phyloP scores from a whole-genome alignment of 208 protist genomes.

The Blechomonas ayalai region DNA sequence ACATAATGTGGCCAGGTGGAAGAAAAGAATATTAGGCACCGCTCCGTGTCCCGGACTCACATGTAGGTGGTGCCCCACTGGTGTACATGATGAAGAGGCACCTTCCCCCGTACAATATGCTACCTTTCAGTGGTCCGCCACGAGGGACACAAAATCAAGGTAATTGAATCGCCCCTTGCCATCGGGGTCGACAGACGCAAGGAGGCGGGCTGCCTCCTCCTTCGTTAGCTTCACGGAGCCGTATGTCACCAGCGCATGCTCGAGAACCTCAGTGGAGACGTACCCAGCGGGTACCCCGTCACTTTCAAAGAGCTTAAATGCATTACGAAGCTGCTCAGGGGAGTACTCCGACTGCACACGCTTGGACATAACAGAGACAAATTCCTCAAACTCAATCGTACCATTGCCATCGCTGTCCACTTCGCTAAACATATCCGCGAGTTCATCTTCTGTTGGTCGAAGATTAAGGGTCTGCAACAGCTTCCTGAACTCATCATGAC shows the following conservation, averaged over 20 bases:
- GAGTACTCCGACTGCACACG: constrained; percentile 85
- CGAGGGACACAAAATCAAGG: constrained; percentile 80
- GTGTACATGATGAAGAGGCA: no score
- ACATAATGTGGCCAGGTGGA: no score
- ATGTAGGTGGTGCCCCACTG: no score
- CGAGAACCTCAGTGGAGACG: constrained; percentile 79
- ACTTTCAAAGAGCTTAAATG: constrained; percentile 90
- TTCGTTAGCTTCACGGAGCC: constrained; percentile 78
- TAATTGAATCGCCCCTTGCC: constrained; percentile 84
- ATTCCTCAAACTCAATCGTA: constrained; percentile 81
- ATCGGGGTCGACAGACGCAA: constrained; percentile 76
- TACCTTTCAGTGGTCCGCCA: constrained; percentile 28
- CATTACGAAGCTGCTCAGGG: constrained; percentile 72
- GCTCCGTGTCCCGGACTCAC: no score
- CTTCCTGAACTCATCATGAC: constrained; percentile 62
- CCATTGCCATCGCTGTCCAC: constrained; percentile 17
- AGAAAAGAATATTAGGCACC: no score
- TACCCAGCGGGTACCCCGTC: constrained; percentile 68
- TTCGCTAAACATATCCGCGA: constrained; percentile 74
- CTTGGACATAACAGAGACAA: constrained; percentile 81
- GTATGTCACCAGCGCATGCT: constrained; percentile 85
- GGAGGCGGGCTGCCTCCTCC: constrained; percentile 69
- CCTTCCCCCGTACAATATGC: no score
- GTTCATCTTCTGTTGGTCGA: constrained; percentile 80
- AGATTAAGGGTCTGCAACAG: constrained; percentile 85